Evolutionary conservation across 2,329 filamentous ascomycete genomes (phyloP).

Genomic region (Fusarium gaditjirri): DNA sequence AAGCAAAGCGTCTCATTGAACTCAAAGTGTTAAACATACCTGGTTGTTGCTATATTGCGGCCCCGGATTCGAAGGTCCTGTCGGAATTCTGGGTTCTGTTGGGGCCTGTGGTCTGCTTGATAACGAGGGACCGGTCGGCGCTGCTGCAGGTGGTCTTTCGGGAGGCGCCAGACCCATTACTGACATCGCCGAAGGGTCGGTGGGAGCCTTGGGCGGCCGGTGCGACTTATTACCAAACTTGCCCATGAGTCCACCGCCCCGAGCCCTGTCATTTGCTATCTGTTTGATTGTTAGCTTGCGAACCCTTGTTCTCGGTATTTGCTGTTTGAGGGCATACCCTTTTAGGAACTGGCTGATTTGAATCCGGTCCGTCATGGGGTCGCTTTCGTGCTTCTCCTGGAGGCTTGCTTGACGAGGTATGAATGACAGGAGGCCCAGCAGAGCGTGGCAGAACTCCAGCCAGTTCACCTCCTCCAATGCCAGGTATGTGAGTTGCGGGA

Average conservation of each 20-base stretch:
- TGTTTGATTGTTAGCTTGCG: slow-evolving; percentile 42
- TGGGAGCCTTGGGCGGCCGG: slow-evolving; percentile 46
- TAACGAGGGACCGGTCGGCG: slow-evolving; percentile 24
- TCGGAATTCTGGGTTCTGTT: slow-evolving; percentile 25
- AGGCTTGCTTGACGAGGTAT: slow-evolving; percentile 46
- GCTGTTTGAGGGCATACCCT: slow-evolving; percentile 51
- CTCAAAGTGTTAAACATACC: slow-evolving; percentile 22
- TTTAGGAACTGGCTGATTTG: slow-evolving; percentile 50
- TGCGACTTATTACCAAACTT: slow-evolving; percentile 51
- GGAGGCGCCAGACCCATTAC: slow-evolving; percentile 61
- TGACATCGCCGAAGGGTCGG: slow-evolving; percentile 64
- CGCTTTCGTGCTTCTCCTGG: slow-evolving; percentile 55
- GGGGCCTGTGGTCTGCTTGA: slow-evolving; percentile 9
- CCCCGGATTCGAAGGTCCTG: slow-evolving; percentile 36
- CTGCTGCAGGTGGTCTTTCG: slow-evolving; percentile 52
- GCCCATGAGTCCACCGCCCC: slow-evolving; percentile 49
- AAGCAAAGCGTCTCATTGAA: slow-evolving; percentile 13
- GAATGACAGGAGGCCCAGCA: slow-evolving; percentile 53
- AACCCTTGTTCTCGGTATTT: background rate
- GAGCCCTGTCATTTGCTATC: slow-evolving; percentile 47
- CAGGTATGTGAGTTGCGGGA: slow-evolving; percentile 25
- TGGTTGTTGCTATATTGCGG: slow-evolving; percentile 31
- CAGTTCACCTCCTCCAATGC: slow-evolving; percentile 28
- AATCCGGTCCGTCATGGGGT: slow-evolving; percentile 52
- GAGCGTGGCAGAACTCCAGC: slow-evolving; percentile 39